Conservation (phyloP, 1,284 basidiomycete genomes). For the Phenoliferia sp. region DNA sequence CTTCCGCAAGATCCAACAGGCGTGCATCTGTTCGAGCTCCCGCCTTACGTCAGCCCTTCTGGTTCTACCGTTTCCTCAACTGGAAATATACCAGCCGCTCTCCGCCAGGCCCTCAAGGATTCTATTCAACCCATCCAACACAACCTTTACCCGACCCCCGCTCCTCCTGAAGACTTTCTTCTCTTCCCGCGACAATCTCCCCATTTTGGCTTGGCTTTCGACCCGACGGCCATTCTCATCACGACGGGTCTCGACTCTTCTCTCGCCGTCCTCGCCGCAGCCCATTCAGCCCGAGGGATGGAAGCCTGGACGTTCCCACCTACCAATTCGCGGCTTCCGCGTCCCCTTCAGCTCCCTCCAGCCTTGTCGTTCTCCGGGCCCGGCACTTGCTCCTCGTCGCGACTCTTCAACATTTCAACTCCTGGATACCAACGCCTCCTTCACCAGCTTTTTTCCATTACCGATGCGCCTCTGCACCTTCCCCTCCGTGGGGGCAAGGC, state of each 20-base stretch:
- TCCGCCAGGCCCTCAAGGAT: constrained; percentile 60
- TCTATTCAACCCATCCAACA: constrained; percentile 57
- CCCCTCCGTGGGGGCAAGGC: constrained; percentile 38
- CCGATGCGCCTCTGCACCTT: constrained; percentile 41
- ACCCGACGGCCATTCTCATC: constrained; percentile 62
- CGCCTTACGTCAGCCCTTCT: constrained; percentile 54
- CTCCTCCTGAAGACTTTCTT: constrained; percentile 70
- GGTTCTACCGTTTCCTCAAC: constrained; percentile 43
- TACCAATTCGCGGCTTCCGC: constrained; percentile 18
- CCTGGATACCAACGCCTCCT: constrained; percentile 18
- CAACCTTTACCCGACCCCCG: constrained; percentile 58
- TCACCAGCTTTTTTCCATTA: constrained; percentile 38
- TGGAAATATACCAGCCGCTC: constrained; percentile 49
- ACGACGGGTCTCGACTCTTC: constrained; percentile 35
- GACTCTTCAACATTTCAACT: constrained; percentile 14
- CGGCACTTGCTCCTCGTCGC: constrained; percentile 34
- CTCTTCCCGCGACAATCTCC: constrained; percentile 67
- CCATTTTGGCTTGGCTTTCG: constrained; percentile 63
- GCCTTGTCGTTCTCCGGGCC: constrained; percentile 39
- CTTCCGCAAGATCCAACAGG: constrained; percentile 56
- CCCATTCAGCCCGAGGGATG: constrained; percentile 41
- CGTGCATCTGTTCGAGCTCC: constrained; percentile 65
- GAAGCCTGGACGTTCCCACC: constrained; percentile 49
- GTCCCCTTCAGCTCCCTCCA: constrained; percentile 32
- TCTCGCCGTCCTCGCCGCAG: constrained; percentile 33